Evolutionary conservation across 2,329 filamentous ascomycete genomes (phyloP), one percentile per base, ranked within the genome.

Genomic region (Talaromyces sp.): DNA sequence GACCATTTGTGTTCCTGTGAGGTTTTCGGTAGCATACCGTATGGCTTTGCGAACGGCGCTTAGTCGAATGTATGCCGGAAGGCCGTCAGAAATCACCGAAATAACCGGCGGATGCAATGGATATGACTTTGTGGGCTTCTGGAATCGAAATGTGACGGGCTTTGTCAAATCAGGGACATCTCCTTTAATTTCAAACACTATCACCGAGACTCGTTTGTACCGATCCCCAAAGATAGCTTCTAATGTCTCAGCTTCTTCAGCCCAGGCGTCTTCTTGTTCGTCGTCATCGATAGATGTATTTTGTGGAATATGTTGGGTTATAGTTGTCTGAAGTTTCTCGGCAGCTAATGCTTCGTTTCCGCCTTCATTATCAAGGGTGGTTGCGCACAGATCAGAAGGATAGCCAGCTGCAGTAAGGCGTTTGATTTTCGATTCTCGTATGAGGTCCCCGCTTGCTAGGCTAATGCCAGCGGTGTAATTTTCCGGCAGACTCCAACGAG

Each of bases 21-120:
- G 83, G 33, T 88, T 87, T 59, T 88, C 84, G 59, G 87, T 81
- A 2, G 93, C 88, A 73, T 94, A 88, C 4, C 85, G 82, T 5
- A 97, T 81, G 1, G 89, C 88, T 76, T 90, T 88, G 70, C 91
- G 89, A 71, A 95, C 87, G 43, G 97, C 88, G 72, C 93, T 97
- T 11, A 99, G 83, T 67, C 94, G 91, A 73, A 98, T 96, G 72
- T 99, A 97, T 3, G 95, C 92, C 22, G 95, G 95, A 13, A 98
- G 84, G 11, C 86, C 79, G 60, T 85, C 85, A 31, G 88, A 83
- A 56, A 86, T 77, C 37, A 97, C 83, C 2, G 88, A 87, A 41
- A 97, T 80, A 10, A 96, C 85, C 1, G 88, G 82, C 80, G 87
- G 77, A 75, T 85, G 71, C 72, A 83, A 77, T 0, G 95, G 95